Percentiles rank a stretch among this genome's conserved stretches.
These are phyloP conservation scores for Penicillium corylophilum DNA, from an alignment of 2,329 filamentous ascomycete species.

Conservation along the genomic window DNA sequence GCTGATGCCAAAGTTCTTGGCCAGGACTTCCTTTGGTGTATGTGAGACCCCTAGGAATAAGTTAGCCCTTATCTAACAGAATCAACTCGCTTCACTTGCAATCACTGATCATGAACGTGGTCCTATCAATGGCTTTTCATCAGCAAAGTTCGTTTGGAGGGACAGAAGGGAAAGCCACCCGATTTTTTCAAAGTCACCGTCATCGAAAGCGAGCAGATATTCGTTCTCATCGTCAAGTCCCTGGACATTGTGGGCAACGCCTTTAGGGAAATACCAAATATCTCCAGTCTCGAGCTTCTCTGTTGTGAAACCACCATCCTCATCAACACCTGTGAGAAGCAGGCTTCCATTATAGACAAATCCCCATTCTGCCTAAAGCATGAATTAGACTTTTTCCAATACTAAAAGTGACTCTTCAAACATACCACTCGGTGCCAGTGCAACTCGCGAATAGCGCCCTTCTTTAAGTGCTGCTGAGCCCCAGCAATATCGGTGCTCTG, in stretches of 20 bases:
- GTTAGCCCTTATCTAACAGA: not conserved
- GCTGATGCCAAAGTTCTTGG: slow-evolving; percentile 68
- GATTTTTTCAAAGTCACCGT: slow-evolving; percentile 63
- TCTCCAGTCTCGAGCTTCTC: slow-evolving; percentile 61
- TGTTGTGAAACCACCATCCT: slow-evolving; percentile 55
- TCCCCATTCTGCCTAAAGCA: slow-evolving; percentile 62
- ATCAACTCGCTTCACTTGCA: slow-evolving; percentile 38
- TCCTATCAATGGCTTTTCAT: slow-evolving; percentile 39
- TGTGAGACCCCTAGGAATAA: slow-evolving; percentile 52
- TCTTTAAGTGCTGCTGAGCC: slow-evolving; percentile 67
- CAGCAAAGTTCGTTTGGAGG: not conserved
- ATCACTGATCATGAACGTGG: slow-evolving; percentile 70
- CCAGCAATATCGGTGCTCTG: slow-evolving; percentile 65
- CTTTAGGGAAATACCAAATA: slow-evolving; percentile 69
- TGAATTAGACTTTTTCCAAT: not conserved
- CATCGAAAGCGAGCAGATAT: slow-evolving; percentile 65
- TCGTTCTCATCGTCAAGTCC: slow-evolving; percentile 64
- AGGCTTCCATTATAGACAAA: slow-evolving; percentile 61
- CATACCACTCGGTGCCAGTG: slow-evolving; percentile 67
- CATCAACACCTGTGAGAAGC: slow-evolving; percentile 61
- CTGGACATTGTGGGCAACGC: slow-evolving; percentile 62
- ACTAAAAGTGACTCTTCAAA: not conserved
- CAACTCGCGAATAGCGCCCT: slow-evolving; percentile 64
- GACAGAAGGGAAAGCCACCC: slow-evolving; percentile 44
- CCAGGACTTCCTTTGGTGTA: slow-evolving; percentile 62